Percentiles rank a stretch among this genome's conserved stretches.
Conservation (phyloP, 108 stramenopile genomes). For the Cyclotella kingstonii region DNA sequence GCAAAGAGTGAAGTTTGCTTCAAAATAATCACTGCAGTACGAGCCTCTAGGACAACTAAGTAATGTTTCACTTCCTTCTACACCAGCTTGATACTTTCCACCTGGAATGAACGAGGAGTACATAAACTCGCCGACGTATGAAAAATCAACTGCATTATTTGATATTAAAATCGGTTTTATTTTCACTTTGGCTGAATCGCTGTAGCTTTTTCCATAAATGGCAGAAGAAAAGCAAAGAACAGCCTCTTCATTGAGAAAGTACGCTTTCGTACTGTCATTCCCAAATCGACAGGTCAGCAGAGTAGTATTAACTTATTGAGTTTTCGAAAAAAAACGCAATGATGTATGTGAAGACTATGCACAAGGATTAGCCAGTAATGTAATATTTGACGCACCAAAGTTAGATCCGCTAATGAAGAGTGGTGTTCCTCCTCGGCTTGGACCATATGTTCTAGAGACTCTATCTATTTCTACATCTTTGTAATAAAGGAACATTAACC, state of each 20-base stretch:
- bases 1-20: constrained; percentile 68
- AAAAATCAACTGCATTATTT: constrained; percentile 39
- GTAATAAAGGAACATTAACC: constrained; percentile 37
- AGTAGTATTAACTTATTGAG: constrained; percentile 42
- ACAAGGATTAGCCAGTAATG: too few species aligned
- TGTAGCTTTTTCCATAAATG: constrained; percentile 18
- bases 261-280: constrained; percentile 15
- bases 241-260: constrained; percentile 32
- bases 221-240: constrained; percentile 46
- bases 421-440: constrained; percentile 36
- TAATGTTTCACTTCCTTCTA: constrained; percentile 55
- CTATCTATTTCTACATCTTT: constrained; percentile 26
- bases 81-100: constrained; percentile 36
- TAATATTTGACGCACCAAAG: constrained; percentile 53
- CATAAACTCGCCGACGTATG: constrained; percentile 8
- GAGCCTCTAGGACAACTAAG: constrained; percentile 40
- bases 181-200: constrained; percentile 5
- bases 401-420: constrained; percentile 33
- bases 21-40: constrained; percentile 36
- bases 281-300: constrained; percentile 39
- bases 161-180: constrained; percentile 18
- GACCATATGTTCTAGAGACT: constrained; percentile 19
- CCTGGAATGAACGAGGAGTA: constrained; percentile 5
- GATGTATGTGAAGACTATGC: constrained; percentile 6
- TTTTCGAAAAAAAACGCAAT: constrained; percentile 45